Evolutionary conservation across 2,329 filamentous ascomycete genomes (phyloP).

Genomic region (Aspergillus brunneoviolaceus): DNA sequence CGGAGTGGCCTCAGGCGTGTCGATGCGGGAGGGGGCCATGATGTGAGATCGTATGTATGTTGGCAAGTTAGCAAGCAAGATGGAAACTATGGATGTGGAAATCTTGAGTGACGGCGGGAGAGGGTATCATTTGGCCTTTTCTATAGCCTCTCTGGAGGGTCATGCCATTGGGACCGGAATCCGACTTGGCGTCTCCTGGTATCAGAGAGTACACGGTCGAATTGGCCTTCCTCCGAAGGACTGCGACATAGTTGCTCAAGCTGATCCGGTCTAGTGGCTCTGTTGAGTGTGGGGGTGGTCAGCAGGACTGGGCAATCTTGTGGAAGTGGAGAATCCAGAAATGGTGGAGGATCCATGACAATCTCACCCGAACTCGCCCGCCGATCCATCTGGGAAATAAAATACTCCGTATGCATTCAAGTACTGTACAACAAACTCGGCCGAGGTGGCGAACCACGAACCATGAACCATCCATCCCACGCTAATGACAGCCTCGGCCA

Average conservation of each 20-base stretch:
- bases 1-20: not conserved
- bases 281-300: not conserved
- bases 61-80: not conserved
- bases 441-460: not conserved
- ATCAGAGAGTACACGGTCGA: not conserved
- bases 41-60: not conserved
- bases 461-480: not conserved
- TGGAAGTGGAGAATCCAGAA: not conserved
- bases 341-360: no score
- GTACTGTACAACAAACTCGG: not conserved
- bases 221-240: not conserved
- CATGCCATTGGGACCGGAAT: not conserved
- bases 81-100: not conserved
- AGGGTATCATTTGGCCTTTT: not conserved
- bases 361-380: constrained; percentile 5
- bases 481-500: no score
- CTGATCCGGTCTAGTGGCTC: not conserved
- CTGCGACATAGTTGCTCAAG: not conserved
- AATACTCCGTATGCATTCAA: not conserved
- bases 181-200: not conserved
- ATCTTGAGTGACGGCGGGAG: no score
- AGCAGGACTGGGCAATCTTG: not conserved
- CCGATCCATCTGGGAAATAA: no score
- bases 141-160: not conserved
- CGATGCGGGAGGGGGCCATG: constrained; percentile 4